These are phyloP conservation scores for Talaromyces thailandensis DNA, from an alignment of 495 filamentous ascomycete genomes.

Conservation along the genomic window DNA sequence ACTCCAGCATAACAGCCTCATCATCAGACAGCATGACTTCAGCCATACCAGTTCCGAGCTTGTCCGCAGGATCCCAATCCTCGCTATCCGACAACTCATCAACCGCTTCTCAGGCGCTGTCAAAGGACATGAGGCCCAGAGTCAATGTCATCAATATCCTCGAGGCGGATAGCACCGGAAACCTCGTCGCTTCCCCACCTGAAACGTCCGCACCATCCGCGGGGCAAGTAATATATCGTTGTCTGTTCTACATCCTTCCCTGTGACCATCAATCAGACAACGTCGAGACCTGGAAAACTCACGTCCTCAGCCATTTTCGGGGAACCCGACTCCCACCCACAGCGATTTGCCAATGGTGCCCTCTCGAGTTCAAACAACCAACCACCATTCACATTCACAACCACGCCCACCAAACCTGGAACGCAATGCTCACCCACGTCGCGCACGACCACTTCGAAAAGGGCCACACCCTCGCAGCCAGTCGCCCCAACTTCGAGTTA, in stretches of 20 bases:
- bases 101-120: not conserved
- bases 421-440: constrained; percentile 31
- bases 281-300: constrained; percentile 27
- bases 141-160: constrained; percentile 5
- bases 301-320: constrained; percentile 35
- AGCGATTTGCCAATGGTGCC: constrained; percentile 33
- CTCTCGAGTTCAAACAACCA: constrained; percentile 18
- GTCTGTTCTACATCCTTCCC: constrained; percentile 36
- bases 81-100: constrained; percentile 4
- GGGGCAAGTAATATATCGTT: constrained; percentile 7
- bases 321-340: constrained; percentile 26
- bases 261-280: constrained; percentile 32
- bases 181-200: constrained; percentile 1
- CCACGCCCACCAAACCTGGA: constrained; percentile 20
- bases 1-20: not conserved
- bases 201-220: not conserved
- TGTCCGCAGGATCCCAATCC: constrained; percentile 5
- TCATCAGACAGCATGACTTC: constrained; percentile 4
- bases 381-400: not conserved
- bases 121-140: not conserved
- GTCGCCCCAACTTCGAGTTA: constrained; percentile 34
- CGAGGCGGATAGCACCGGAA: constrained; percentile 6
- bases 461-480: constrained; percentile 31
- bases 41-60: constrained; percentile 4
- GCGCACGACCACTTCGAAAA: constrained; percentile 26